These are phyloP conservation scores for Hericium rajendrae DNA, from an alignment of 768 basidiomycete species.

Conservation along the genomic window DNA sequence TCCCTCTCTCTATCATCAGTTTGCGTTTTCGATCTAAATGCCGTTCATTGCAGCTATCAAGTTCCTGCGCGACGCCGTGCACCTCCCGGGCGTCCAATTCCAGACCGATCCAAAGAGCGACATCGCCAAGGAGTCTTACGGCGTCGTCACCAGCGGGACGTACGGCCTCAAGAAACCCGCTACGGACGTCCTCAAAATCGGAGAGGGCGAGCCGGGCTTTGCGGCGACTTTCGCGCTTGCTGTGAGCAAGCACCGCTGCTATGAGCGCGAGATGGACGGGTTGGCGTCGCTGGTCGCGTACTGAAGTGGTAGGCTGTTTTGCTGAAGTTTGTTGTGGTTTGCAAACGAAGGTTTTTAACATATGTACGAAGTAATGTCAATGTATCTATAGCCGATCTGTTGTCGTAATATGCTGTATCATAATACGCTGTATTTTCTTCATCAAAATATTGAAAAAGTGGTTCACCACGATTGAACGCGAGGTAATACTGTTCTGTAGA, in stretches of 20 bases:
- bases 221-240: constrained; percentile 48
- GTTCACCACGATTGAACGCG: too few species aligned
- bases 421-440: too few species aligned
- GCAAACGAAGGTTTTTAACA: too few species aligned
- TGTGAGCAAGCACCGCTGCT: constrained; percentile 60
- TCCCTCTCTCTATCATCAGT: background rate
- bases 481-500: too few species aligned
- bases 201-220: constrained; percentile 40
- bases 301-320: constrained; percentile 12
- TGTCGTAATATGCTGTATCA: too few species aligned
- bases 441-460: too few species aligned
- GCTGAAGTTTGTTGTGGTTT: too few species aligned
- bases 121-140: constrained; percentile 44
- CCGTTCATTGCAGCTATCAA: constrained; percentile 25
- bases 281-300: constrained; percentile 42
- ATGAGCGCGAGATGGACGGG: constrained; percentile 50
- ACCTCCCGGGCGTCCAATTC: constrained; percentile 39
- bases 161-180: constrained; percentile 31
- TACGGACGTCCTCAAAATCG: constrained; percentile 34
- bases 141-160: constrained; percentile 54
- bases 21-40: background rate
- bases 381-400: too few species aligned
- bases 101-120: constrained; percentile 24
- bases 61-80: constrained; percentile 38
- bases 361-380: too few species aligned